Percentiles rank a stretch among this genome's conserved stretches.
These are phyloP conservation scores for Fraxinus latifolia DNA, from an alignment of 305 asterid species.

Conservation along the genomic window DNA sequence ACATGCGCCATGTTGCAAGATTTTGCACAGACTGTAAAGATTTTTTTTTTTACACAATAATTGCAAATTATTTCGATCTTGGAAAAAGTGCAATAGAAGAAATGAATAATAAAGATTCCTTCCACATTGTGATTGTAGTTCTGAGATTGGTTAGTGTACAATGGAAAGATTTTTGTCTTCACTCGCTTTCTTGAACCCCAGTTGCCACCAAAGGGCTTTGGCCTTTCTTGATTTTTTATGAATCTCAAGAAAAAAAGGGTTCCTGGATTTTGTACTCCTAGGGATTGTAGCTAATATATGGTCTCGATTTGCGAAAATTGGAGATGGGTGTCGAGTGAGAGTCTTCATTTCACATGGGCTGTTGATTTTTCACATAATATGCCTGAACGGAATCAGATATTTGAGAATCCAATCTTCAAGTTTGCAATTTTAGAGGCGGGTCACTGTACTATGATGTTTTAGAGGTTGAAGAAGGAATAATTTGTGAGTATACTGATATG, in stretches of 20 bases:
- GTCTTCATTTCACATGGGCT: background rate
- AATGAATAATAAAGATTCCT: conserved; percentile 30
- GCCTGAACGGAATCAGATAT: conserved; percentile 17
- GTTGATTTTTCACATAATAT: background rate
- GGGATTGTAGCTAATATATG: background rate
- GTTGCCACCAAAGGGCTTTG: conserved; percentile 1
- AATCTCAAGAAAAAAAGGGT: background rate
- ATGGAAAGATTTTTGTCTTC: conserved; percentile 19
- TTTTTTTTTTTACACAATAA: conserved; percentile 32
- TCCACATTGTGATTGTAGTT: conserved; percentile 21
- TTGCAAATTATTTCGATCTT: conserved; percentile 17
- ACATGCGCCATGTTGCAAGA: conserved; percentile 29
- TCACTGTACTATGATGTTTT: background rate
- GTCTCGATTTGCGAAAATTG: background rate
- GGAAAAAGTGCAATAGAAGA: conserved; percentile 22
- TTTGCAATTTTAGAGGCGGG: conserved; percentile 14
- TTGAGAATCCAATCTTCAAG: background rate
- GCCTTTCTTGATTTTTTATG: conserved; percentile 7
- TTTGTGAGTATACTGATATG: background rate
- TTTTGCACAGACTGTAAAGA: conserved; percentile 22
- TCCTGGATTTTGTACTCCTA: conserved; percentile 2
- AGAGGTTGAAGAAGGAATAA: background rate
- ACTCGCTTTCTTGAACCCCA: conserved; percentile 30
- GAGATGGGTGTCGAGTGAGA: background rate
- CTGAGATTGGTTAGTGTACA: background rate